Evolutionary conservation across 1,284 basidiomycete genomes (phyloP).

Genomic region (Leccinum ponderosum): DNA sequence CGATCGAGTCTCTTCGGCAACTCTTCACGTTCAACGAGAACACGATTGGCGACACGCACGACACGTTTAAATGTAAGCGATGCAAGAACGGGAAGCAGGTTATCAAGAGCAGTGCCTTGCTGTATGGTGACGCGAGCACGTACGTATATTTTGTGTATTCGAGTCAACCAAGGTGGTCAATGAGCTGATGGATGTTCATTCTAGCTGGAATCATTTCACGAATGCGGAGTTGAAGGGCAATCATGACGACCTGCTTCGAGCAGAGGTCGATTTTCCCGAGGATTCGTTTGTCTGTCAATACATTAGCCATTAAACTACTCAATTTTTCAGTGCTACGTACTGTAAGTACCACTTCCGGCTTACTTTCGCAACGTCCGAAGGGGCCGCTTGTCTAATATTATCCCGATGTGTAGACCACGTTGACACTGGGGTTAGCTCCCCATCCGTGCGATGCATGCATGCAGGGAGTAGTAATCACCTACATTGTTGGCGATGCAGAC

Average conservation of each 20-base stretch:
- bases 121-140: conserved; percentile 98
- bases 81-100: conserved; percentile 89
- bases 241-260: conserved; percentile 94
- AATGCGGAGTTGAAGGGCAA: conserved; percentile 74
- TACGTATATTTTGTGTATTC: conserved; percentile 46
- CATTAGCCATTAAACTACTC: conserved; percentile 64
- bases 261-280: conserved; percentile 82
- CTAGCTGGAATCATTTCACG: conserved; percentile 95
- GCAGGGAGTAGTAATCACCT: too few relatives aligned
- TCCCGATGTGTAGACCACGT: background rate
- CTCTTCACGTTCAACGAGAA: conserved; percentile 91
- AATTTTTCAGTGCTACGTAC: background rate
- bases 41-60: conserved; percentile 93
- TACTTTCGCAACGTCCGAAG: too few relatives aligned
- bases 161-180: background rate
- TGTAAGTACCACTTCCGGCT: too few relatives aligned
- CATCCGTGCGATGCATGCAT: too few relatives aligned
- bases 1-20: conserved; percentile 85
- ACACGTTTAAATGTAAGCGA: conserved; percentile 97
- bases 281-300: conserved; percentile 94
- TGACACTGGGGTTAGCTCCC: too few relatives aligned
- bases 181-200: conserved; percentile 1
- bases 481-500: too few relatives aligned
- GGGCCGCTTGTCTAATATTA: background rate
- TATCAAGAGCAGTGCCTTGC: conserved; percentile 80